phyloP scores from a whole-genome alignment of 257 asterid species.

The Rehmannia glutinosa region DNA sequence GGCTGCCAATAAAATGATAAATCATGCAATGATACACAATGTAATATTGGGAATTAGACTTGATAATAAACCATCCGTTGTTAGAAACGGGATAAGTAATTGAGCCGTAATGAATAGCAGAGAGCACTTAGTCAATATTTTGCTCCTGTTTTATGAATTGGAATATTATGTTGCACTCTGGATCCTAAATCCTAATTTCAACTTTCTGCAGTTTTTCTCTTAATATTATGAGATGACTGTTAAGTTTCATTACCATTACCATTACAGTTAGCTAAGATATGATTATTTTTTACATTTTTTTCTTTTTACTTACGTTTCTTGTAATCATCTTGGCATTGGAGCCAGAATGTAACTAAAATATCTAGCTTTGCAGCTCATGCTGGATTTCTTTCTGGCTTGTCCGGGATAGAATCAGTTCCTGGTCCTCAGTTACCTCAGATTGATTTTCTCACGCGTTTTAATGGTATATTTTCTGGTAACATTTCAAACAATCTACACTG shows the following conservation, averaged over 20 bases:
- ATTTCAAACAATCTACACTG: background rate
- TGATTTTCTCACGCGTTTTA: conserved; percentile 71
- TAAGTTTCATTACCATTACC: background rate
- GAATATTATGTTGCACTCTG: background rate
- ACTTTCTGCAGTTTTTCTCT: background rate
- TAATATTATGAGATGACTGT: too few species aligned
- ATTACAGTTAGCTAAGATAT: background rate
- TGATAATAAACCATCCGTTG: too few species aligned
- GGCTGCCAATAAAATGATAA: background rate
- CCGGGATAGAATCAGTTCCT: conserved; percentile 86
- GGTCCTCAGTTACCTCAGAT: conserved; percentile 87
- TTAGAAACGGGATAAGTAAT: too few species aligned
- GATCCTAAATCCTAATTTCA: background rate
- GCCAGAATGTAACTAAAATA: conserved; percentile 20
- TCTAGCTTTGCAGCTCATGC: conserved; percentile 78
- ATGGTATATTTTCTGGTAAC: conserved; percentile 40
- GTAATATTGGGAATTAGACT: too few species aligned
- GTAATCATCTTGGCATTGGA: conserved; percentile 16
- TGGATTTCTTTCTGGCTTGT: conserved; percentile 74
- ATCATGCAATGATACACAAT: too few species aligned
- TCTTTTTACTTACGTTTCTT: conserved; percentile 6
- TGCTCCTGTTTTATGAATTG: too few species aligned
- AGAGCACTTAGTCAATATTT: too few species aligned
- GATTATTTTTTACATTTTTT: too few species aligned
- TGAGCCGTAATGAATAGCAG: too few species aligned